Conservation (phyloP, 306 rosid species). For the Vigna angularis region DNA sequence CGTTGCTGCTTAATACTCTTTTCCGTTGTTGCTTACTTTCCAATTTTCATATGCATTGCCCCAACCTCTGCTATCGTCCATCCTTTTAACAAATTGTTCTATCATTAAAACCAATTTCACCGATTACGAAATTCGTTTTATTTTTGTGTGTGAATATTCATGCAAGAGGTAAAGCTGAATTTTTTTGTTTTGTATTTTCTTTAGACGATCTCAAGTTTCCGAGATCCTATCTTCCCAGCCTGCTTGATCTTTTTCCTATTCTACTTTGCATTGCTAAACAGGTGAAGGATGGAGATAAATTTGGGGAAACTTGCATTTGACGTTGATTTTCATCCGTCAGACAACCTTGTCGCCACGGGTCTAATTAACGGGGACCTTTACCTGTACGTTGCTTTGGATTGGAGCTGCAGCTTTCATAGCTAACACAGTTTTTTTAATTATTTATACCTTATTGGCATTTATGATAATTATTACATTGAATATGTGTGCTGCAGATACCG, state of each 20-base stretch:
- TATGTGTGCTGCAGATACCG: constrained; percentile 57
- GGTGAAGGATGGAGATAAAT: constrained; percentile 63
- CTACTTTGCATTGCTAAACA: neutral
- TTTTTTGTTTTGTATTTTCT: no score
- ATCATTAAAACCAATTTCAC: no score
- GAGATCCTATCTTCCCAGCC: neutral
- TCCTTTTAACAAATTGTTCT: no score
- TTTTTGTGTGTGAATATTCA: no score
- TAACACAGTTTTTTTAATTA: neutral
- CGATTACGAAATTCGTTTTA: no score
- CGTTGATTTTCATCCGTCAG: constrained; percentile 82
- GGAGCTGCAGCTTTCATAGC: neutral
- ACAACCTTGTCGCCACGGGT: constrained; percentile 64
- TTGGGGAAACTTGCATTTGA: constrained; percentile 76
- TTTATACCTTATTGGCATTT: neutral
- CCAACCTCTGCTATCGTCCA: no score
- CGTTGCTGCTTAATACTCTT: no score
- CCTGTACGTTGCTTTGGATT: constrained; percentile 50
- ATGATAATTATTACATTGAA: neutral
- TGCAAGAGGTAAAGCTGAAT: no score
- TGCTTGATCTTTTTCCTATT: neutral
- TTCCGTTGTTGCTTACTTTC: no score
- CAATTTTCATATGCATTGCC: no score
- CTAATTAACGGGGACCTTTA: constrained; percentile 75
- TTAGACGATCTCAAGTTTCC: no score